Evolutionary conservation across 139 green algal species (phyloP), one percentile per base, ranked within the genome.

Genomic region (Trebouxia sp.): DNA sequence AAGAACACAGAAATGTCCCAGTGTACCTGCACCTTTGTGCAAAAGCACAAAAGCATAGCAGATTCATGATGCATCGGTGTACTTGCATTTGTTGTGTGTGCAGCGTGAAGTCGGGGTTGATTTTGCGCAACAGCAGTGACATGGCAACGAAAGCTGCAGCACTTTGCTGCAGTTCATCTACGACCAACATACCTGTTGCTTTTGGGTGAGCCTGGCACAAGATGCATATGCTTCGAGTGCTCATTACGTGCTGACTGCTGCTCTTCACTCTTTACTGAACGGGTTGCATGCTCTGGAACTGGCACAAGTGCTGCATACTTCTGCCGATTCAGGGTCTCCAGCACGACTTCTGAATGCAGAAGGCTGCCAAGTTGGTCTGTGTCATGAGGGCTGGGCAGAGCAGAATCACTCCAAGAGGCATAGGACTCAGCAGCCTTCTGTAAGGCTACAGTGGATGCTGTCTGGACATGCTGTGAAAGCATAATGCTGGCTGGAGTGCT

Each of bases 281-380:
- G n/a, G n/a, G 15, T 72, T n/a, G 14, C 15, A 72, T 72, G 62
- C n/a, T n/a, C n/a, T n/a, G n/a, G n/a, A n/a, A n/a, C n/a, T n/a
- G n/a, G n/a, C 62, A 72, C 15, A 14, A 41, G 32, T 3, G 28
- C 12, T 12, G 62, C 62, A 11, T 72, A 35, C 62, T 43, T 72
- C 62, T 72, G 62, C 62, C 62, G 42, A 35, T 35, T 35, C 32
- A 72, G 62, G 28, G 62, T 72, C 20, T 72, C 62, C 14, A 72
- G 32, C 62, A 72, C 37, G 35, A 72, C 35, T 28, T 32, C 35
- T 45, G 62, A 72, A 14, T 32, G 20, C 11, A 72, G 62, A 30
- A 72, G 43, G 62, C 62, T 35, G 37, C 43, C 12, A 15, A 11
- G 12, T 6, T 72, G 35, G 3, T 14, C 14, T 9, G 35, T n/a